phyloP scores from a whole-genome alignment of 1,139 yeast genomes.

The Sugiyamaella xylanicola region DNA sequence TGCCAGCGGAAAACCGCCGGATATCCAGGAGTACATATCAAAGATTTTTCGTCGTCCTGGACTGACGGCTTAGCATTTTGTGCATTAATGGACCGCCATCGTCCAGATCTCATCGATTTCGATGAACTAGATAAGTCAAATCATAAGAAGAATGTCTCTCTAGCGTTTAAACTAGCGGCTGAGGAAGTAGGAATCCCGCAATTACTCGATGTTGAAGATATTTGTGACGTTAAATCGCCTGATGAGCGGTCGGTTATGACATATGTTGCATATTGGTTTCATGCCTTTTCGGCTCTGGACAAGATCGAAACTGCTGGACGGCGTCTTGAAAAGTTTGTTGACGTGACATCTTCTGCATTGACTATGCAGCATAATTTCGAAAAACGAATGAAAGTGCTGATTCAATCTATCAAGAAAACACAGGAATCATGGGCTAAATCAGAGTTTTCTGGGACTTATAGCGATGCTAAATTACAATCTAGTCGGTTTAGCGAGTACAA shows the following conservation, averaged over 20 bases:
- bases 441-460: conserved; percentile 39
- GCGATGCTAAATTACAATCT: conserved; percentile 41
- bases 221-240: conserved; percentile 51
- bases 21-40: conserved; percentile 45
- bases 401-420: conserved; percentile 35
- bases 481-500: conserved; percentile 39
- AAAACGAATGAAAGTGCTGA: conserved; percentile 37
- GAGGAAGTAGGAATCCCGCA: conserved; percentile 55
- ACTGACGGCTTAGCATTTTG: conserved; percentile 52
- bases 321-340: conserved; percentile 45
- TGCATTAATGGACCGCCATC: conserved; percentile 49
- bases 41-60: conserved; percentile 50
- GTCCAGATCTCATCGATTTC: conserved; percentile 49
- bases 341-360: conserved; percentile 42
- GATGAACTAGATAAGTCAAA: conserved; percentile 41
- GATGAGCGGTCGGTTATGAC: conserved; percentile 70
- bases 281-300: conserved; percentile 50
- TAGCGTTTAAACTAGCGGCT: conserved; percentile 48
- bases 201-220: conserved; percentile 63
- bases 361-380: conserved; percentile 45
- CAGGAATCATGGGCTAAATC: conserved; percentile 36
- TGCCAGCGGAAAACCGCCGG: conserved; percentile 49
- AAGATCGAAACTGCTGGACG: conserved; percentile 47
- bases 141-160: conserved; percentile 40
- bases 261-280: conserved; percentile 67